Conservation (phyloP, 1,284 basidiomycete genomes). For the Exsudoporus floridanus region DNA sequence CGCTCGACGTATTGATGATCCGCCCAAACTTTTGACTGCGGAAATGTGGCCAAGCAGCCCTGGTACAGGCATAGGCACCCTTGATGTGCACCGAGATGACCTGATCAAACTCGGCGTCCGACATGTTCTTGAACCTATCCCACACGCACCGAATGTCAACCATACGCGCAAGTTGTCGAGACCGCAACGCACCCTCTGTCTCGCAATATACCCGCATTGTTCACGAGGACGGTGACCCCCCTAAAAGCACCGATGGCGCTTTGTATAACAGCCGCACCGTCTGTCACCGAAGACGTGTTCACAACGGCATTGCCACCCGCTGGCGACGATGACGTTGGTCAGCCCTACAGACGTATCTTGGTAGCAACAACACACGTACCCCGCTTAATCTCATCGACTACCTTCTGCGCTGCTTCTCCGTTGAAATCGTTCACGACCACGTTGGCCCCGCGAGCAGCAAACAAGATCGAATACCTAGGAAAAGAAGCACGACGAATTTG, state of each 20-base stretch:
- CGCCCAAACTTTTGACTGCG: slow-evolving; percentile 93
- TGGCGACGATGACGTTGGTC: slow-evolving; percentile 30
- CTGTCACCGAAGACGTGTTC: slow-evolving; percentile 88
- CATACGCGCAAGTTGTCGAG: background rate
- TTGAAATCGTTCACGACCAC: slow-evolving; percentile 97
- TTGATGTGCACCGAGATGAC: slow-evolving; percentile 91
- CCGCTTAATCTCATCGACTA: slow-evolving; percentile 86
- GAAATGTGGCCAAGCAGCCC: slow-evolving; percentile 96
- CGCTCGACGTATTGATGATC: slow-evolving; percentile 90
- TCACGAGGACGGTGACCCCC: slow-evolving; percentile 80
- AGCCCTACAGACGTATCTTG: background rate
- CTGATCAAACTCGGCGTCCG: slow-evolving; percentile 86
- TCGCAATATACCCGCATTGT: slow-evolving; percentile 95
- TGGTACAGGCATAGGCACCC: slow-evolving; percentile 93
- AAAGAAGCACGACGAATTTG: background rate
- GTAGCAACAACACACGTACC: slow-evolving; percentile 48
- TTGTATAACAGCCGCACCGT: slow-evolving; percentile 87
- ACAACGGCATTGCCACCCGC: slow-evolving; percentile 85
- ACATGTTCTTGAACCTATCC: slow-evolving; percentile 86
- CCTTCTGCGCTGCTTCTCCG: slow-evolving; percentile 84
- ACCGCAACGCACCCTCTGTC: slow-evolving; percentile 63
- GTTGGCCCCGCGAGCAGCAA: slow-evolving; percentile 89
- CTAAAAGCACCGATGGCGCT: slow-evolving; percentile 89
- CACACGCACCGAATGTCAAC: background rate
- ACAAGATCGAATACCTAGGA: slow-evolving; percentile 85